phyloP scores from a whole-genome alignment of 2,329 filamentous ascomycete species.

The Aureobasidium namibiae region DNA sequence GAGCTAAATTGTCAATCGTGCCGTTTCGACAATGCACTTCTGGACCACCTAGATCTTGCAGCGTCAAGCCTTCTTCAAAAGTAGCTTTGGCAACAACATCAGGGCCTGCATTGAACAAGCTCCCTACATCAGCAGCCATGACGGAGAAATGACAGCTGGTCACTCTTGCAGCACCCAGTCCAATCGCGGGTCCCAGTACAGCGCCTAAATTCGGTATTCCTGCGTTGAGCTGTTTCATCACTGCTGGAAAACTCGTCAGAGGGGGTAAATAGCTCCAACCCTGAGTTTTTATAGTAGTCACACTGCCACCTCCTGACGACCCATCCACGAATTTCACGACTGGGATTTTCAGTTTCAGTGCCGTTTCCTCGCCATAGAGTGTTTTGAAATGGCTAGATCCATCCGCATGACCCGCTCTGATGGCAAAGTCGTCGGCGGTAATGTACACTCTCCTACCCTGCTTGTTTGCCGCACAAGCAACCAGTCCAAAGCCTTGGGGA shows the following conservation, averaged over 20 bases:
- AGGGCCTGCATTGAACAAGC: slow-evolving; percentile 56
- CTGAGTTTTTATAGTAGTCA: slow-evolving; percentile 48
- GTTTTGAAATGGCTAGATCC: slow-evolving; percentile 44
- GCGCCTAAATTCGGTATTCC: slow-evolving; percentile 59
- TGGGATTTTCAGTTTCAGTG: slow-evolving; percentile 48
- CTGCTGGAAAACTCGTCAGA: slow-evolving; percentile 44
- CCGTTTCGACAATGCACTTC: slow-evolving; percentile 56
- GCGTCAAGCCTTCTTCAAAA: slow-evolving; percentile 54
- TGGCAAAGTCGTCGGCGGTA: slow-evolving; percentile 57
- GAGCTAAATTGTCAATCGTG: slow-evolving; percentile 57
- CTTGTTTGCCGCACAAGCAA: background rate
- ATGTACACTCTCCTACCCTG: slow-evolving; percentile 26
- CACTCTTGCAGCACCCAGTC: slow-evolving; percentile 53
- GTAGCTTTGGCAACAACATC: slow-evolving; percentile 55
- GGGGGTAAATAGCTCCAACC: slow-evolving; percentile 55
- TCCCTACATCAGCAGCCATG: slow-evolving; percentile 56
- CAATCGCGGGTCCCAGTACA: slow-evolving; percentile 55
- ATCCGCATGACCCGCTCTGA: slow-evolving; percentile 53
- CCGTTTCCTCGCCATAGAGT: slow-evolving; percentile 54
- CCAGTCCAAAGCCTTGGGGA: slow-evolving; percentile 35
- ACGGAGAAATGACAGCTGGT: slow-evolving; percentile 57
- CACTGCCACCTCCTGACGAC: slow-evolving; percentile 53
- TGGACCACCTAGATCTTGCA: slow-evolving; percentile 53
- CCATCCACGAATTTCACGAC: slow-evolving; percentile 59
- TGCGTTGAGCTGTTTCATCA: slow-evolving; percentile 51